Base-by-base conservation (phyloP, 2,329 filamentous ascomycete species). In the Colletotrichum euphorbiae region DNA sequence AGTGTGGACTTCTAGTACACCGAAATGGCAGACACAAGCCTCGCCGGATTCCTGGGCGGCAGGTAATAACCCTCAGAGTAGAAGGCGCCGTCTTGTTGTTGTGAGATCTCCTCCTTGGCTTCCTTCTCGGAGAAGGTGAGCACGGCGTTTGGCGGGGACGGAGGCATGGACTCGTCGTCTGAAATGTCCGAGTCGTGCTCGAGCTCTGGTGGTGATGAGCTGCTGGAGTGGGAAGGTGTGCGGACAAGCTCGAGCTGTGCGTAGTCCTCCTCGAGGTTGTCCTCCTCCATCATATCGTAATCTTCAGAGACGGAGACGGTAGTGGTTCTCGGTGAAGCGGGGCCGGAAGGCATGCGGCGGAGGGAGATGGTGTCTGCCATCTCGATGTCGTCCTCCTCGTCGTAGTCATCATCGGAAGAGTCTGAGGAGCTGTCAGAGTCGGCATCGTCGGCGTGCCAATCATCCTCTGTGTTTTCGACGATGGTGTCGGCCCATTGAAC, bases 401-500 rank as follows among this genome's bases (percentile, higher is more conserved):
- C 83, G 65, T 83, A 79, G 64, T 84, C 82, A 52, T 80, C 83
- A 74, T 85, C 83, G 66, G 78, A 79, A 54, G 56, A 66, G 62
- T 50, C 57, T 13, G 62, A 68, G 13, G 61, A 67, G n/a, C 58
- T 68, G 46, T 84, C 79, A 54, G 80, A 87, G 67, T 84, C 83
- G 61, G 87, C 86, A 72, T 92, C 89, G 72, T 91, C 89, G 72
- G 85, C 85, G 70, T 89, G 84, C 83, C 87, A 90, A 72, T 93
- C 90, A 70, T 93, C 89, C 77, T 93, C 89, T 58, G 87, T 82
- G 72, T 93, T 90, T 80, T 94, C 92, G 69, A 87, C 85, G 71
- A 94, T 87, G 63, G 88, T 85, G 79, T 97, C 93, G 76, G 93
- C 92, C 93, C 93, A 97, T 85, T 95, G 91, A 74, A 97, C 89